Evolutionary conservation across 1,284 basidiomycete species (phyloP), one percentile per base, ranked within the genome.

Genomic region (Agroathelia rolfsii): DNA sequence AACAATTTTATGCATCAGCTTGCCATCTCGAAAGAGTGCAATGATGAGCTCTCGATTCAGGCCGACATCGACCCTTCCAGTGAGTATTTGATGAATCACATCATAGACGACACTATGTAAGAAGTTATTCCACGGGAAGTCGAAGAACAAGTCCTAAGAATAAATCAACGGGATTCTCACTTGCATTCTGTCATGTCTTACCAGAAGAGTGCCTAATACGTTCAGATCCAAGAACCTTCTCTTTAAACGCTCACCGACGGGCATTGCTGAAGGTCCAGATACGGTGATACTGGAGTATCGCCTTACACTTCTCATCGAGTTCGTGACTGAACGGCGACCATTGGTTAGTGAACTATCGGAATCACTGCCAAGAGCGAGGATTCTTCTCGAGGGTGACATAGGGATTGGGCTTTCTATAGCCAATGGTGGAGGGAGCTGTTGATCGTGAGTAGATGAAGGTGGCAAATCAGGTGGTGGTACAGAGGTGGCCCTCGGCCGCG

Each of bases 91-190:
- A 53, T 97, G 94, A 2, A 98, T 68, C 30, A 97, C 67, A 55
- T 98, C 95, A 52, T 98, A 98, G 11, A 96, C 90, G 10, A 94
- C 84, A 48, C 90, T 93, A 55, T 99, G 95, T 25, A 98, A 61
- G 53, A 98, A 97, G 52, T 98, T 97, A 62, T 98, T 97, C 83
- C 89, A 92, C 0, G 92, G 90, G 48, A 84, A 95, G 40, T 87
- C 78, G 53, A 97, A 96, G 65, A 98, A 97, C 24, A 97, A 64
- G 46, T 92, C 83, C 84, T 89, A 45, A 27, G 13, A 18, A 34
- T 34, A 19, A 17, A 34, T 25, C 22, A 34, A 30, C 32, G 17
- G 8, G 16, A 9, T 17, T 36, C 4, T 17, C 18, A 23, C 19
- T n/a, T 12, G 31, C 10, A 17, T 32, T 28, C 21, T 38, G 28